phyloP scores from a whole-genome alignment of 768 basidiomycete genomes.

The Hypholoma sublateritium region DNA sequence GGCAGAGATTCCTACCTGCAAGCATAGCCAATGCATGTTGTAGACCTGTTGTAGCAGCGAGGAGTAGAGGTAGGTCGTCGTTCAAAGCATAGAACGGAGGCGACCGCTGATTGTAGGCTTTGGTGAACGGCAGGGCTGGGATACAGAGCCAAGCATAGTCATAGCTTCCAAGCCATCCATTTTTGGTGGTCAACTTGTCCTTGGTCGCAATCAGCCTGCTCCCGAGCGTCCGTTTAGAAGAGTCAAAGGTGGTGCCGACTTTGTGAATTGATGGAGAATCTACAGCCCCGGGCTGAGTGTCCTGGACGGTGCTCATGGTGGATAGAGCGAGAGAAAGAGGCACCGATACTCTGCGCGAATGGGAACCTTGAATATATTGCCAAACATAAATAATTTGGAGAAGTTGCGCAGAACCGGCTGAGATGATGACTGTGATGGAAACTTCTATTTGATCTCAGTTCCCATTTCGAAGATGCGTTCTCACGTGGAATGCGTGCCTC shows the following conservation, averaged over 20 bases:
- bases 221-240: neutral
- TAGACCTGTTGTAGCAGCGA: slow-evolving; percentile 69
- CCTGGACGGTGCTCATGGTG: slow-evolving; percentile 6
- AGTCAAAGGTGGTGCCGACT: neutral
- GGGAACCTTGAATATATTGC: neutral
- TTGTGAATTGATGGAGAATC: neutral
- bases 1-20: slow-evolving; percentile 40
- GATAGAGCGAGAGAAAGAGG: slow-evolving; percentile 1
- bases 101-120: slow-evolving; percentile 27
- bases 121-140: slow-evolving; percentile 60
- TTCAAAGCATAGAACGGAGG: slow-evolving; percentile 79
- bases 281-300: slow-evolving; percentile 1
- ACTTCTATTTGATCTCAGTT: no score
- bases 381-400: neutral
- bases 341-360: neutral
- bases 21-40: slow-evolving; percentile 81
- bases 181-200: neutral
- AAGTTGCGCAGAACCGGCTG: no score
- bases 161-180: slow-evolving; percentile 12
- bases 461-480: no score
- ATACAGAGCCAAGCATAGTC: slow-evolving; percentile 49
- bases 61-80: slow-evolving; percentile 66
- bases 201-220: neutral
- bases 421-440: no score
- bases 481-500: no score